Base-by-base conservation (phyloP, 208 protist species). In the Leishmania tarentolae region DNA sequence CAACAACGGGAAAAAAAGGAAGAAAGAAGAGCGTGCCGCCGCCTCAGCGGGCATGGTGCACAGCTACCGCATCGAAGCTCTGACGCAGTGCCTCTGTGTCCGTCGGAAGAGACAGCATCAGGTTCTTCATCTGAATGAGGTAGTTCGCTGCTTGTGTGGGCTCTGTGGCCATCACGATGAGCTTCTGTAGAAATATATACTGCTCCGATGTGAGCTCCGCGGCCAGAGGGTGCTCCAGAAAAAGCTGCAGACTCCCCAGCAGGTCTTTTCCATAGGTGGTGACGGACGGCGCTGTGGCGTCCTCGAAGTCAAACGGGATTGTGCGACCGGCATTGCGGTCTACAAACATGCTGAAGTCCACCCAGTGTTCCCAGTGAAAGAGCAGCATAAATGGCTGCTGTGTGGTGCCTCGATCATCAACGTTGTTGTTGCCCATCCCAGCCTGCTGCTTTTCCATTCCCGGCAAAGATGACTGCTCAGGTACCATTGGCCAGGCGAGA, bases 291-390 rank as follows among this genome's bases (percentile, higher is more conserved):
- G 69, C 44, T 4, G 69, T 57, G 52, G 81, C 84, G 61, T 91
- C 90, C 57, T 93, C 81, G 24, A 85, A 82, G 53, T 94, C 85
- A 59, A 93, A 91, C 0, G 91, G 89, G 52, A 97, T 84, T 21
- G 86, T 95, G 21, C 93, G 92, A 28, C 94, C 94, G 1, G 88
- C 94, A 75, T 93, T 91, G 80, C 94, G 92, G 79, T 97, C 94
- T 17, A 90, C 83, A 86, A 95, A 97, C 92, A 97, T 95, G 84
- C 90, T 90, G 76, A 97, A 97, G 84, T 97, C 94, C 28, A 96
- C 86, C 61, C 90, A 83, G 35, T 84, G 85, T 83, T 97, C 92
- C 93, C 94, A 97, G 80, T 97, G 94, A 35, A 96, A 83, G 9
- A 90, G 87, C 47, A 95, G 42, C 35, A 97, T 53, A 28, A 92